Conservation (phyloP, 192 early-diverging fungal genomes). For the Helicostylum pulchrum region DNA sequence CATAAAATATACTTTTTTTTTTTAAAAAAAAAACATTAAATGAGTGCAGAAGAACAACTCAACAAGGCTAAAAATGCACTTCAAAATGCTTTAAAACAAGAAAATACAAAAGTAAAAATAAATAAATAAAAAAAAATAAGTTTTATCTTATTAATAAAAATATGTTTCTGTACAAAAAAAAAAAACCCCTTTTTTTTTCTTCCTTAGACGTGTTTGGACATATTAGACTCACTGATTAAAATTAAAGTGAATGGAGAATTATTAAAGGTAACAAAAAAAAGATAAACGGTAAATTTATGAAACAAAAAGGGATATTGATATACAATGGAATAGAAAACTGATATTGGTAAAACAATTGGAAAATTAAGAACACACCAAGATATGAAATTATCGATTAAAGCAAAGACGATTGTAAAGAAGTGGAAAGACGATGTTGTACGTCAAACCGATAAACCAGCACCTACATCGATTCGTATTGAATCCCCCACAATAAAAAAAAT, state of each 20-base stretch:
- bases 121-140: neutral
- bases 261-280: slow-evolving; percentile 45
- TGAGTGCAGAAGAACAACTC: slow-evolving; percentile 23
- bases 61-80: slow-evolving; percentile 29
- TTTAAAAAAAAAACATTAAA: neutral
- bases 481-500: neutral
- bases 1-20: neutral
- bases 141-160: neutral
- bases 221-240: slow-evolving; percentile 43
- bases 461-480: neutral
- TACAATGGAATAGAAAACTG: slow-evolving; percentile 55
- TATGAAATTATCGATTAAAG: slow-evolving; percentile 51
- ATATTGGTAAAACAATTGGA: slow-evolving; percentile 75
- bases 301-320: neutral
- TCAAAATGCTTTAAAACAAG: slow-evolving; percentile 13
- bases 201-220: slow-evolving; percentile 21
- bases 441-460: slow-evolving; percentile 4
- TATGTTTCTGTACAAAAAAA: neutral
- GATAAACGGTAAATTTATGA: neutral
- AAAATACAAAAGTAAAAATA: slow-evolving; percentile 17
- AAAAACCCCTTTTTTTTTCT: neutral
- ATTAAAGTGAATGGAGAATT: slow-evolving; percentile 49
- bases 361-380: slow-evolving; percentile 66
- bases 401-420: slow-evolving; percentile 72
- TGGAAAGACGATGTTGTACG: slow-evolving; percentile 72